Percentiles rank a stretch among this genome's conserved stretches.
Conservation (phyloP, 768 basidiomycete genomes). For the Asterophora parasitica region DNA sequence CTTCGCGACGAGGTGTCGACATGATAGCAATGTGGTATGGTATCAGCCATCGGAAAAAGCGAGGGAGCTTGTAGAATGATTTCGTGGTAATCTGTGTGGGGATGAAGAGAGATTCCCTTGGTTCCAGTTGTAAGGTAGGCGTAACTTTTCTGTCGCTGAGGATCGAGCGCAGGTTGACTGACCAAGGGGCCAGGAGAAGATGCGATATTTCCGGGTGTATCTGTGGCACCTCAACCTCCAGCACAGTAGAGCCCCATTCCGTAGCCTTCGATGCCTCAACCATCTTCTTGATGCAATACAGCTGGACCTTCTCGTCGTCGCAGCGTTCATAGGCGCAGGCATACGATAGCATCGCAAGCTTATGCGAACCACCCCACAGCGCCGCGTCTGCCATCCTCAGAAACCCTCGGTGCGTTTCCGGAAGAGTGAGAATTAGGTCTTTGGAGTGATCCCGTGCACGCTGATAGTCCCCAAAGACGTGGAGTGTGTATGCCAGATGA, state of each 20-base stretch:
- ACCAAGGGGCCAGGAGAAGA: conserved; percentile 39
- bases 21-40: conserved; percentile 56
- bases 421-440: conserved; percentile 25
- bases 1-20: conserved; percentile 50
- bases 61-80: conserved; percentile 39
- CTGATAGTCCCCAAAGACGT: conserved; percentile 30
- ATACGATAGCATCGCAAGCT: conserved; percentile 53
- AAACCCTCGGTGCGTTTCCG: conserved; percentile 40
- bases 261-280: conserved; percentile 39
- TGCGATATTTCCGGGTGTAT: conserved; percentile 28
- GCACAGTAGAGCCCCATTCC: conserved; percentile 48
- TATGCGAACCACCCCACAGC: conserved; percentile 26
- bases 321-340: conserved; percentile 41
- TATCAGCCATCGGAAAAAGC: conserved; percentile 61
- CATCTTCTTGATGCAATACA: conserved; percentile 44
- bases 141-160: conserved; percentile 27
- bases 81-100: conserved; percentile 16
- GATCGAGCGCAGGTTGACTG: conserved; percentile 25
- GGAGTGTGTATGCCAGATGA: conserved; percentile 43
- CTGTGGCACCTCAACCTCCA: conserved; percentile 36
- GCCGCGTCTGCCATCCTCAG: conserved; percentile 47
- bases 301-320: conserved; percentile 29
- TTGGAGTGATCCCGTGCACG: conserved; percentile 30
- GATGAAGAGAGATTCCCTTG: conserved; percentile 37
- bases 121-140: conserved; percentile 36